Base-by-base conservation (phyloP, 805 yeast species). In the Clavispora phyllophila region DNA sequence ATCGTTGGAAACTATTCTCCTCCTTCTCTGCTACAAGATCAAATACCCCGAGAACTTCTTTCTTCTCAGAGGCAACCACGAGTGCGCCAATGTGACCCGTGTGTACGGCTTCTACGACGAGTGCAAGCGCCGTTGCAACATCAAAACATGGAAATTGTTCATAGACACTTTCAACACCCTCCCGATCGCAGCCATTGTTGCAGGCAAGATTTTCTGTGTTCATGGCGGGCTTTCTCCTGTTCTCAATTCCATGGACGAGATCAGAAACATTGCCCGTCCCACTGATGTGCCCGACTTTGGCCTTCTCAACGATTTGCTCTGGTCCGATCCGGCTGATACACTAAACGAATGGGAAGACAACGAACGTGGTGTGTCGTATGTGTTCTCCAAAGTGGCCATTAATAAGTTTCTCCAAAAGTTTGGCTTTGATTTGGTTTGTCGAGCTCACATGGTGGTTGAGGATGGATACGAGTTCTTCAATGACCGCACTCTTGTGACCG, bases 71-170 rank as follows among this genome's bases (percentile, higher is more conserved):
- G 99, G 99, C 17, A 93, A 93, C 65, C 99, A 93, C 66, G 99
- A 93, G 68, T 87, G 96, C 65, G 97, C 99, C 17, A 88, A 87
- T 58, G 95, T 93, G 43, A 91, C 98, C 1, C 79, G 96, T 50
- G 96, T 93, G 25, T 93, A 93, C 64, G 99, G 99, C 2, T 93
- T 93, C 59, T 93, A 89, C 61, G 99, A 93, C 66, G 99, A 93
- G 67, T 93, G 99, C 71, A 93, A 93, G 62, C 79, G 99, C 56
- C 75, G 99, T 47, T 81, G 96, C 56, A 87, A 84, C 57, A 79
- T 90, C 55, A 93, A 91, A 61, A 85, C 90, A 1, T 93, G 99
- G 99, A 89, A 90, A 61, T 67, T 79, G 23, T 93, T 93, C 58
- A 80, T 93, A 53, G 99, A 93, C 68, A 89, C 96, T 1, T 93